Percentiles rank a stretch among this genome's conserved stretches.
Evolutionary conservation across 345 rosid species (phyloP).

Genomic region (Citropsis articulata): DNA sequence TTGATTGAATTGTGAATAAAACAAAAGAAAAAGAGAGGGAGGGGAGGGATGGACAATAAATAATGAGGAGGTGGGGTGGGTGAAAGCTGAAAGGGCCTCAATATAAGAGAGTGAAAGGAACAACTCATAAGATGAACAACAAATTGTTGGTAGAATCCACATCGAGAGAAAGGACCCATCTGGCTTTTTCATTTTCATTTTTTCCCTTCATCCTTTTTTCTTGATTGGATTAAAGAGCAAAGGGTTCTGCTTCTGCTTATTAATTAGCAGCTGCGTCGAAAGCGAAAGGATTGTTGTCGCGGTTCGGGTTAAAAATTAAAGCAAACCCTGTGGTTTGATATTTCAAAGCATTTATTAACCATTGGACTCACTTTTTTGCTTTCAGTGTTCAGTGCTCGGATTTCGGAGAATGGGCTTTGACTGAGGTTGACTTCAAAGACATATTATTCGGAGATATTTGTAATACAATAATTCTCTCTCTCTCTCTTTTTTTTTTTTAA

Average conservation of each 20-base stretch:
- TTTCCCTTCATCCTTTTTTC: background rate
- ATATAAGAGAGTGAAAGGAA: conserved; percentile 46
- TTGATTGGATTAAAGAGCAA: no score
- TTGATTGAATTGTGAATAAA: background rate
- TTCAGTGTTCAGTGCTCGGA: conserved; percentile 15
- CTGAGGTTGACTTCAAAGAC: background rate
- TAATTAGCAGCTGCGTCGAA: conserved; percentile 9
- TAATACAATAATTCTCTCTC: no score
- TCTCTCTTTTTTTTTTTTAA: no score
- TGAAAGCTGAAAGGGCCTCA: background rate
- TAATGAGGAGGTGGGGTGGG: conserved; percentile 2
- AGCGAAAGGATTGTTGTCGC: background rate
- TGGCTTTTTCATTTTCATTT: background rate
- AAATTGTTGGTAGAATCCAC: conserved; percentile 39
- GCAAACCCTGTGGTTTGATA: background rate
- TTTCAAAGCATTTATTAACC: background rate
- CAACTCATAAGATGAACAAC: conserved; percentile 40
- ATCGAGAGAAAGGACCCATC: conserved; percentile 24
- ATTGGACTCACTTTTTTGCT: background rate
- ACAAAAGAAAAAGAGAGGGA: background rate
- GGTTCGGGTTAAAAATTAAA: conserved; percentile 2
- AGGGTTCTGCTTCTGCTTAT: background rate
- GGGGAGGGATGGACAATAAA: conserved; percentile 12
- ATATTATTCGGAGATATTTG: no score
- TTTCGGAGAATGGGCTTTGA: background rate